Evolutionary conservation across 345 rosid genomes (phyloP).

Genomic region (Aquilaria sinensis): DNA sequence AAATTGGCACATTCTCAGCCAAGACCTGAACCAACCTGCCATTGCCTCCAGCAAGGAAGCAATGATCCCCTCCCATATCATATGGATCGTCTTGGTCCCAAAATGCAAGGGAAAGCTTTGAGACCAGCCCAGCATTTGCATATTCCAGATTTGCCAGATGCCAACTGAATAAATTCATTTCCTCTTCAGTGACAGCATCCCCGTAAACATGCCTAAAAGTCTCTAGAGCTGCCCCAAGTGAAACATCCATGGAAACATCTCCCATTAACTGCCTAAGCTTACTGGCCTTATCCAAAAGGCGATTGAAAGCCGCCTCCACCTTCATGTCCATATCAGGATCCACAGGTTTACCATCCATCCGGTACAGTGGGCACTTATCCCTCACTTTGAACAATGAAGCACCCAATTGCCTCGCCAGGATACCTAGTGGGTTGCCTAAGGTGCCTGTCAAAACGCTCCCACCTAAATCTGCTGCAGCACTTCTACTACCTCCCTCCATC

Average conservation of each 20-base stretch:
- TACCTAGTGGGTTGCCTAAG: conserved; percentile 86
- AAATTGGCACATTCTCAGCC: conserved; percentile 84
- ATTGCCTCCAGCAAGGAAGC: conserved; percentile 93
- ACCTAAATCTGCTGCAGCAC: conserved; percentile 92
- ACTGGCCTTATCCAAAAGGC: conserved; percentile 80
- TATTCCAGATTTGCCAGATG: conserved; percentile 96
- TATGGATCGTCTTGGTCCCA: conserved; percentile 99
- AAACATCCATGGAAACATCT: conserved; percentile 83
- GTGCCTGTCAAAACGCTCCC: conserved; percentile 97
- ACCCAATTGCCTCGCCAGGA: conserved; percentile 83
- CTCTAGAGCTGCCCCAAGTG: conserved; percentile 88
- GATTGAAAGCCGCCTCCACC: conserved; percentile 80
- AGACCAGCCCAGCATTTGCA: conserved; percentile 90
- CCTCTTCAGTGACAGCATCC: conserved; percentile 62
- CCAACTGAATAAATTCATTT: conserved; percentile 83
- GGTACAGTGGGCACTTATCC: conserved; percentile 90
- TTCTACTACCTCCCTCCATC: conserved; percentile 79
- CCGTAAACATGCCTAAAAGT: conserved; percentile 68
- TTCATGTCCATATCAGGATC: conserved; percentile 69
- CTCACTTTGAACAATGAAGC: conserved; percentile 69
- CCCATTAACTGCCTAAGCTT: conserved; percentile 95
- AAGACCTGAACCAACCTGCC: conserved; percentile 87
- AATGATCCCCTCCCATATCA: conserved; percentile 99
- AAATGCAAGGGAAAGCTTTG: conserved; percentile 91
- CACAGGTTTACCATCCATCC: conserved; percentile 74